Evolutionary conservation across 2,329 filamentous ascomycete genomes (phyloP).

Genomic region (Claviceps sorghi): DNA sequence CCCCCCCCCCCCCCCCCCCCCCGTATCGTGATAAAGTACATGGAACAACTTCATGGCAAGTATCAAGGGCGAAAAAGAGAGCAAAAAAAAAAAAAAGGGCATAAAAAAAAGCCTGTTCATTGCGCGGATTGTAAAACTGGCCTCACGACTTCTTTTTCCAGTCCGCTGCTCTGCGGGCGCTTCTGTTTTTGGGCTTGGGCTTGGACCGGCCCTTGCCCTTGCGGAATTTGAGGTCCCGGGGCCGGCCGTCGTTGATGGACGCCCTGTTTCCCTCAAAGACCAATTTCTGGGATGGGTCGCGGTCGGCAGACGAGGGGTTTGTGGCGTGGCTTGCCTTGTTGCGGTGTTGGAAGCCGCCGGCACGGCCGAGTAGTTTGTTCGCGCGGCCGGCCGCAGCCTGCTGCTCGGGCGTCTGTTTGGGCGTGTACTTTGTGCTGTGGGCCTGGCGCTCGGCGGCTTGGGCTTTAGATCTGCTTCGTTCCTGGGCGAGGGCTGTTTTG

Average conservation of each 20-base stretch:
- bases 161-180: slow-evolving; percentile 25
- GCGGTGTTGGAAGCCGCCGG: slow-evolving; percentile 40
- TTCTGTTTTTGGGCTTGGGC: slow-evolving; percentile 24
- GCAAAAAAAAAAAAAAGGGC: background rate
- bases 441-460: slow-evolving; percentile 22
- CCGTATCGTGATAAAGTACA: too few relatives aligned
- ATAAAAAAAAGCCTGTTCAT: background rate
- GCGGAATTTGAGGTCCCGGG: slow-evolving; percentile 32
- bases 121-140: background rate
- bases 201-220: slow-evolving; percentile 31
- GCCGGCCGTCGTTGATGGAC: slow-evolving; percentile 48
- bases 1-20: too few relatives aligned
- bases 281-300: slow-evolving; percentile 42
- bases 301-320: background rate
- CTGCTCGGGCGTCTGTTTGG: slow-evolving; percentile 55
- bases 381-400: slow-evolving; percentile 61
- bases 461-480: slow-evolving; percentile 17
- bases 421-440: slow-evolving; percentile 43
- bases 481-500: slow-evolving; percentile 38
- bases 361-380: slow-evolving; percentile 56
- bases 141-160: slow-evolving; percentile 28
- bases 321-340: slow-evolving; percentile 14
- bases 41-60: too few relatives aligned
- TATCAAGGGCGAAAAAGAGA: too few relatives aligned
- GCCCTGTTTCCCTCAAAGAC: slow-evolving; percentile 75